Conservation (phyloP, 768 basidiomycete genomes). For the Boletus coccyginus region DNA sequence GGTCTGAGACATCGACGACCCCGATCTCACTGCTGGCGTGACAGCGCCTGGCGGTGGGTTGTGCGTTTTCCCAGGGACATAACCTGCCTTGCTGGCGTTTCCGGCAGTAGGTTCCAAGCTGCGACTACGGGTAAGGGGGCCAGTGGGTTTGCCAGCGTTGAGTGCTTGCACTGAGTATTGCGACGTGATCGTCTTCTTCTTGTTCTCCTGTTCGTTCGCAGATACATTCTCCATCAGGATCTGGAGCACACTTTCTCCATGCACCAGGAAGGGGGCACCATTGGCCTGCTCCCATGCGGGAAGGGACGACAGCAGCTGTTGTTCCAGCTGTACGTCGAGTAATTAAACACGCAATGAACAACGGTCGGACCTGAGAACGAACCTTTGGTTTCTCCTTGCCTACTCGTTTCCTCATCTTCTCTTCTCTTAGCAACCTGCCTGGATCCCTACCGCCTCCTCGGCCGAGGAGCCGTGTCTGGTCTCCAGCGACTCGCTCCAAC, state of each 20-base stretch:
- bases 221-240: constrained; percentile 71
- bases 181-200: constrained; percentile 45
- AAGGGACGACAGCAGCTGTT: constrained; percentile 74
- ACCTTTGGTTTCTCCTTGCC: constrained; percentile 91
- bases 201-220: constrained; percentile 80
- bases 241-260: constrained; percentile 79
- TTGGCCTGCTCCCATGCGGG: constrained; percentile 84
- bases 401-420: constrained; percentile 96
- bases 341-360: neutral
- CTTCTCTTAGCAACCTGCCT: constrained; percentile 84
- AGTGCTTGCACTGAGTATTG: constrained; percentile 32
- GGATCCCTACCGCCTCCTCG: constrained; percentile 75
- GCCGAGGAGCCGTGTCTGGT: constrained; percentile 79
- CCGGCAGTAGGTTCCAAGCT: constrained; percentile 22
- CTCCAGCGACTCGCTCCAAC: constrained; percentile 73
- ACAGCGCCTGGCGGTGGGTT: constrained; percentile 36
- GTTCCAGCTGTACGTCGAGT: constrained; percentile 73
- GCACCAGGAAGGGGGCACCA: constrained; percentile 74
- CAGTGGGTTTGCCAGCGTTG: constrained; percentile 17
- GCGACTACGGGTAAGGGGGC: constrained; percentile 24
- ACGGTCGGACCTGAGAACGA: constrained; percentile 3
- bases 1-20: constrained; percentile 37
- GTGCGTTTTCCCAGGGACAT: constrained; percentile 31
- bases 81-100: constrained; percentile 17
- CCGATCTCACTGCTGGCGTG: constrained; percentile 62